Base-by-base conservation (phyloP, 495 filamentous ascomycete species). In the Extremus antarcticus region DNA sequence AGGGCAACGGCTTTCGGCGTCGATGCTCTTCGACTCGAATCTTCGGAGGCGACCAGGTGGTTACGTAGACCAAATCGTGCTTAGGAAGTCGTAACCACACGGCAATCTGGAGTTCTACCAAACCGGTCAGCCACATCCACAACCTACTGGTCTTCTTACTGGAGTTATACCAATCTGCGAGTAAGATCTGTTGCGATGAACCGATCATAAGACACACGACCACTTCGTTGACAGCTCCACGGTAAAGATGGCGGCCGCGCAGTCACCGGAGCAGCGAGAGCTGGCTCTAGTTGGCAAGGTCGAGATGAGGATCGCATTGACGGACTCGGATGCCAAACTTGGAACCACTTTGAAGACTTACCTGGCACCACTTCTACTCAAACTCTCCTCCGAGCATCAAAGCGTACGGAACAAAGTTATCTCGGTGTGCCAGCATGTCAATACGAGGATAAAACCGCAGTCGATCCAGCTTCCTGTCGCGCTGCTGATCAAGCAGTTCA, bases 241-340 rank as follows among this genome's bases (percentile, higher is more conserved):
- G 46, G 46, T 10, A 17, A 25, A 48, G 3, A 47, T 53, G 25
- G 22, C 52, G 11, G 15, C 38, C 19, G 25, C 48, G 10, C 54
- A 53, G 21, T 29, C 59, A 9, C 50, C 55, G 1, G 87, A 88
- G 68, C 79, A 78, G 63, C 76, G 80, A 51, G 92, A 98, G 74
- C 78, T 96, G 57, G 82, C 79, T 55, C 81, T 96, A 51, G 76
- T 95, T 57, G 87, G 86, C 61, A 94, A 94, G 64, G 86, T 96
- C 47, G 88, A 95, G 67, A 84, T 94, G 65, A 80, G 83, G 43
- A 88, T 98, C 54, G 86, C 92, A n/a, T 75, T 87, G 50, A 82
- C 86, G 16, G 83, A 88, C 55, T 79, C 86, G n/a, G 90, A 94
- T 58, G 73, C 76, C 54, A 91, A 88, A 68, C 76, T 98, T 3